Base-by-base conservation (phyloP, 2,329 filamentous ascomycete genomes). In the Curvularia verruculosa region DNA sequence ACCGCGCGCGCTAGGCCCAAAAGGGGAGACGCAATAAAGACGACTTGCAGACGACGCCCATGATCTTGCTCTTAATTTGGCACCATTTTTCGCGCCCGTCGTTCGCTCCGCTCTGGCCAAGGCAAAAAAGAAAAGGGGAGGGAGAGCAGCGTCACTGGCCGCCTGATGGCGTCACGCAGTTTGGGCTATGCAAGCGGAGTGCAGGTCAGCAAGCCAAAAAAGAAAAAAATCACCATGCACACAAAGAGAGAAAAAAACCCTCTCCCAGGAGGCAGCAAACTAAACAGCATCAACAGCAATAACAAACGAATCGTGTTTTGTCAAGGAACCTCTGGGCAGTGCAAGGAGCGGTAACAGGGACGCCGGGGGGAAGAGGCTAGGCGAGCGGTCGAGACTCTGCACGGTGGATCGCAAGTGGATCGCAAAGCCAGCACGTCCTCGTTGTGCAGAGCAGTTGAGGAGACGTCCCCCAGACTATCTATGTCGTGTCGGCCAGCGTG, bases 1-100 rank as follows among this genome's bases (percentile, higher is more conserved):
- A 34, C 55, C 53, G 46, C 50, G 36, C 47, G 53, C 59, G 64
- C 63, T 64, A 64, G 37, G 36, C 60, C 56, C 26, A 60, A 41
- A 53, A 40, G 56, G 61, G 55, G 58, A 8, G 45, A 46, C 50
- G 54, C 56, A 63, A 57, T 57, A 45, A 56, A 49, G 41, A 57
- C 47, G 54, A 47, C 43, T n/a, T 29, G 43, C 43, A 49, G 28
- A 53, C 39, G 37, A 54, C 21, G 40, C 48, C 59, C 57, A 58
- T 58, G 52, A 56, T 59, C 54, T 54, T 26, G 45, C 40, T 59
- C 49, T 56, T 60, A 56, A 52, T 45, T 45, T 45, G 43, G 43
- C 40, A 43, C 21, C 21, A 26, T 43, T 7, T n/a, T 26, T 44
- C 41, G 23, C n/a, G 41, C 41, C 24, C 24, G 41, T 18, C 24